Base-by-base conservation (phyloP, 768 basidiomycete species). In the Tricholoma hemisulphureum region DNA sequence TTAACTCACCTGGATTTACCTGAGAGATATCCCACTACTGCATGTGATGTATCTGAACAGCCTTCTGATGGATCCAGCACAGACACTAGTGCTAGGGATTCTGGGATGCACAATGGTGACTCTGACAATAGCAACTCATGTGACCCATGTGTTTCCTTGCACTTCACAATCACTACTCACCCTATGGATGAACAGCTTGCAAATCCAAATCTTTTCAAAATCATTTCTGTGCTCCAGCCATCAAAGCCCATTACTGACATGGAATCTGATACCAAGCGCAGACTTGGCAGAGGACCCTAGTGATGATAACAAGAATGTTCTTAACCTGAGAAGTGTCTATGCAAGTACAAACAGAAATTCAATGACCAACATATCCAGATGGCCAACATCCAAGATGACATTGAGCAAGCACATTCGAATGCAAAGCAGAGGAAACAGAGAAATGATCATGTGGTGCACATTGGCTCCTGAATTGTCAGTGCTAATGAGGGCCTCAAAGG, bases 341-440 rank as follows among this genome's bases (percentile, higher is more conserved):
- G 41, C 7, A 43, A 43, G 16, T 43, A 43, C 21, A 43, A 43
- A 43, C n/a, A n/a, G 16, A 43, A 43, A 14, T 6, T 6, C 16
- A n/a, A n/a, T 6, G n/a, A 5, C 5, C 41, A 23, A 5, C 21
- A 23, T 5, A 7, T 14, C 4, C 5, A 7, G 21, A 5, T 43
- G 6, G n/a, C 7, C 21, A 14, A 43, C 16, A 5, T 43, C 6
- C 6, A 14, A 43, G 26, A 46, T 31, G 4, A 46, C 26, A 11
- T 24, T 39, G 52, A 2, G 6, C 52, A 53, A 20, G 52, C 52
- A 35, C 21, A 26, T 13, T 5, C 41, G 24, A 29, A 53, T 53
- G 32, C 52, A n/a, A 53, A 39, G 41, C 31, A 53, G n/a, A 53
- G 23, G 24, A 53, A 53, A 24, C 29, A 41, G 31, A 32, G 28